phyloP scores from a whole-genome alignment of 2,329 filamentous ascomycete genomes.

The Aspergillus ochraceoroseus region DNA sequence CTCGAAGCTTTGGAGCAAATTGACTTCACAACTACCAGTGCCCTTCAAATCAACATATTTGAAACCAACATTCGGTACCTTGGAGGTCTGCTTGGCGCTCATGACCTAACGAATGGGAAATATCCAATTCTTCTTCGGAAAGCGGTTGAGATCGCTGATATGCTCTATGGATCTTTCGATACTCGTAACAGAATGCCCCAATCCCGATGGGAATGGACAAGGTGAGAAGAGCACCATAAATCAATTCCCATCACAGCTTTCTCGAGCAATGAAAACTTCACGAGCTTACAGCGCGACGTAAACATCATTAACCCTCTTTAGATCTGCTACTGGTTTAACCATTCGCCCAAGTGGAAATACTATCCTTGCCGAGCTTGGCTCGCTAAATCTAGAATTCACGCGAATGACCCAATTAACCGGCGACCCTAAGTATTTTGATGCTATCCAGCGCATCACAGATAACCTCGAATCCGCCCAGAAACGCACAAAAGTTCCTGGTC shows the following conservation, averaged over 20 bases:
- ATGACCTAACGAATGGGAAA: constrained; percentile 71
- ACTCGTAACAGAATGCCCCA: constrained; percentile 91
- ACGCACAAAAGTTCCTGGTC: constrained; percentile 64
- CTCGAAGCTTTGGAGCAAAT: constrained; percentile 64
- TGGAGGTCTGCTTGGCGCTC: constrained; percentile 77
- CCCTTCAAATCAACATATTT: constrained; percentile 73
- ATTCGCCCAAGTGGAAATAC: constrained; percentile 53
- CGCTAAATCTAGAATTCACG: constrained; percentile 85
- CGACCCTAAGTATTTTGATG: constrained; percentile 81
- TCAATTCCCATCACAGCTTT: no score
- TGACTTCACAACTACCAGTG: constrained; percentile 71
- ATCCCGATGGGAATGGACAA: constrained; percentile 73
- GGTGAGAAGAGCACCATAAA: constrained; percentile 37
- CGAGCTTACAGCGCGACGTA: no score
- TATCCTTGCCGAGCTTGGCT: constrained; percentile 69
- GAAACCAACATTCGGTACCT: constrained; percentile 90
- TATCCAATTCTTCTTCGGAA: constrained; percentile 70
- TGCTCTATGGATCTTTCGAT: constrained; percentile 78
- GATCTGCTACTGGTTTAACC: constrained; percentile 28
- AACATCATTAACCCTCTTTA: constrained; percentile 14
- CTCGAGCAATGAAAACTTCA: background rate
- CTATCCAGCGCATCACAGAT: constrained; percentile 76
- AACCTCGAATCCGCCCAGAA: constrained; percentile 70
- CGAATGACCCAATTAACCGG: constrained; percentile 78
- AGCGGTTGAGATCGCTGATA: constrained; percentile 72